Conservation (phyloP, 768 basidiomycete species). For the Russula griseocarnosa region DNA sequence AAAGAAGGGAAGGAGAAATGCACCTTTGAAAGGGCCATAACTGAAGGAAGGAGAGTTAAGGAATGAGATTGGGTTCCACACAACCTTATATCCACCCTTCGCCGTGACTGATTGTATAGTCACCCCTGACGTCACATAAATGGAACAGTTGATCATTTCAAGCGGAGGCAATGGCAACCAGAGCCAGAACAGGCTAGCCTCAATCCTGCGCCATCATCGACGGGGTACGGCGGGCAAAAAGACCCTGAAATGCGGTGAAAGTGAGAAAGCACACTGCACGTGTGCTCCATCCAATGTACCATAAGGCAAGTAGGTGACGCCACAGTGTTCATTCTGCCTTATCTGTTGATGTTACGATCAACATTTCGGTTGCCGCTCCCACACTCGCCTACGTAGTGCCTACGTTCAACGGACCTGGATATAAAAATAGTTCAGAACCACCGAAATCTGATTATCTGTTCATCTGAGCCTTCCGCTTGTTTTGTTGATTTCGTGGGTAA, state of each 20-base stretch:
- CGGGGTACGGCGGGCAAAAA: neutral
- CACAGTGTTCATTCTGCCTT: neutral
- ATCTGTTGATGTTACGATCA: neutral
- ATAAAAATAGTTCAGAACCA: neutral
- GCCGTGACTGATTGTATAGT: no score
- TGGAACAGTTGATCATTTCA: neutral
- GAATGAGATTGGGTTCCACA: no score
- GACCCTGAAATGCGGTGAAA: neutral
- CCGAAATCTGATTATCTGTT: neutral
- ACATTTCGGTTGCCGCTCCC: neutral
- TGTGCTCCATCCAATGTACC: neutral
- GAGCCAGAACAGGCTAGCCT: constrained; percentile 4
- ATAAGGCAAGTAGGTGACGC: neutral
- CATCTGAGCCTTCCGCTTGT: neutral
- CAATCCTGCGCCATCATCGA: neutral
- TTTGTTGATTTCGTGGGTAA: neutral
- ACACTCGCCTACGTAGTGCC: no score
- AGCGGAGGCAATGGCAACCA: neutral
- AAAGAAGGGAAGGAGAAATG: neutral
- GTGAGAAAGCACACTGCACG: neutral
- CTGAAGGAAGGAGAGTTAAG: neutral
- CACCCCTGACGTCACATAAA: constrained; percentile 18
- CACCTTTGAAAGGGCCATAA: constrained; percentile 29
- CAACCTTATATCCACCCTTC: constrained; percentile 5
- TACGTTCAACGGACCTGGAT: no score